phyloP scores from a whole-genome alignment of 2,329 filamentous ascomycete genomes.

The Cladosporium velox region DNA sequence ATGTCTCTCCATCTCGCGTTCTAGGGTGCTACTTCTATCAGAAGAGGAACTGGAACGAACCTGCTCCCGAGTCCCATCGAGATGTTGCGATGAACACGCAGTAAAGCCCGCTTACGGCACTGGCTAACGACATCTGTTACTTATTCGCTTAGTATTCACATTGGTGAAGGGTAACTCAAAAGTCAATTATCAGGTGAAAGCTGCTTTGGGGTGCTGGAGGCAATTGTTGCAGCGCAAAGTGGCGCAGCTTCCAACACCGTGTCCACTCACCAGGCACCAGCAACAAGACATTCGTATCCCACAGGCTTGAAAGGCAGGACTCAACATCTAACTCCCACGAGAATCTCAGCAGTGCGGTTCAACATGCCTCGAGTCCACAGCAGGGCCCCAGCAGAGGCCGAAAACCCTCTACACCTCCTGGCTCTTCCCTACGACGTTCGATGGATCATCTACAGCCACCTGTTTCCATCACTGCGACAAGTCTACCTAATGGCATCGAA shows the following conservation, averaged over 20 bases:
- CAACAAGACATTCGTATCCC: not conserved
- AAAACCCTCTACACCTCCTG: constrained; percentile 22
- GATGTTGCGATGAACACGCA: not conserved
- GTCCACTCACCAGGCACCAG: not conserved
- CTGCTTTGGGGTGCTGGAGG: not conserved
- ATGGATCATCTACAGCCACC: constrained; percentile 34
- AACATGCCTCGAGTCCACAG: not conserved
- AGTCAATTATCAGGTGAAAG: not conserved
- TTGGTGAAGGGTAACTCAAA: not conserved
- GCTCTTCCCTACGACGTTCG: constrained; percentile 36
- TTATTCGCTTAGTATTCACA: not conserved
- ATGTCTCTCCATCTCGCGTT: not conserved
- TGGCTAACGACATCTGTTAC: not conserved
- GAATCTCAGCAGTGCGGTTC: not conserved
- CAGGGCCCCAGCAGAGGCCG: not conserved
- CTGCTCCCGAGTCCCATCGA: not conserved
- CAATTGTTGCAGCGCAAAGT: not conserved
- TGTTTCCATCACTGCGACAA: constrained; percentile 32
- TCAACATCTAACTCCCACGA: not conserved
- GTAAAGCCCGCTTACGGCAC: not conserved
- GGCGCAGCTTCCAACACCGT: not conserved
- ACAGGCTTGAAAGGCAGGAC: not conserved
- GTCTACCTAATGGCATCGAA: constrained; percentile 33
- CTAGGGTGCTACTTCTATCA: not conserved
- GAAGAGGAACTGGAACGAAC: not conserved